These are phyloP conservation scores for Colletotrichum eleusines DNA, from an alignment of 2,329 filamentous ascomycete species.

Conservation along the genomic window DNA sequence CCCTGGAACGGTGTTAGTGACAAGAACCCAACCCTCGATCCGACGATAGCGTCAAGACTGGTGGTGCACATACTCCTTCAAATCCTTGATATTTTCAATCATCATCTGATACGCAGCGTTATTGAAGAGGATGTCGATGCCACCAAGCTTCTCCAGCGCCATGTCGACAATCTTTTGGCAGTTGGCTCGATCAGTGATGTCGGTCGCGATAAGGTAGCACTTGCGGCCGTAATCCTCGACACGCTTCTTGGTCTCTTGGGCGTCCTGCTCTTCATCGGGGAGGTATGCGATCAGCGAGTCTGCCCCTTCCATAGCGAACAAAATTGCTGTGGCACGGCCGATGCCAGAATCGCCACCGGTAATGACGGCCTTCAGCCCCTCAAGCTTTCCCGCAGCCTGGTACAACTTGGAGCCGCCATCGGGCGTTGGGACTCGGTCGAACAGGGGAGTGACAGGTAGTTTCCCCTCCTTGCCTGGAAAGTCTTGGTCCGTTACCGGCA, in stretches of 20 bases:
- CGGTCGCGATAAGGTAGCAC: slow-evolving; percentile 72
- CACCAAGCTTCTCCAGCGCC: slow-evolving; percentile 73
- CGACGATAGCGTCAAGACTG: slow-evolving; percentile 23
- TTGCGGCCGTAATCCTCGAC: slow-evolving; percentile 76
- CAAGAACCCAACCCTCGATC: not conserved
- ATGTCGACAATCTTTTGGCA: slow-evolving; percentile 78
- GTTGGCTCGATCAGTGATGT: slow-evolving; percentile 74
- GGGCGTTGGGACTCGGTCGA: slow-evolving; percentile 74
- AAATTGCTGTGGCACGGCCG: slow-evolving; percentile 78
- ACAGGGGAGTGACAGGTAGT: slow-evolving; percentile 69
- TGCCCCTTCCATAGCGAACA: slow-evolving; percentile 86
- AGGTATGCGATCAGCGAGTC: slow-evolving; percentile 80
- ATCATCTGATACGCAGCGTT: slow-evolving; percentile 79
- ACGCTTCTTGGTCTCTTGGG: slow-evolving; percentile 77
- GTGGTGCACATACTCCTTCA: slow-evolving; percentile 69
- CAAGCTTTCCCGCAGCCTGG: slow-evolving; percentile 80
- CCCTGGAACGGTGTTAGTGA: slow-evolving; percentile 47
- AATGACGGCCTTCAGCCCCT: slow-evolving; percentile 81
- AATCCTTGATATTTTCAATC: slow-evolving; percentile 76
- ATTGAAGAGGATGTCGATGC: slow-evolving; percentile 80
- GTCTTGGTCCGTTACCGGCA: slow-evolving; percentile 56
- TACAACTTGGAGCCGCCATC: slow-evolving; percentile 78
- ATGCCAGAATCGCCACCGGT: slow-evolving; percentile 87
- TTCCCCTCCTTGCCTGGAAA: slow-evolving; percentile 59
- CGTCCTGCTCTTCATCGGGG: slow-evolving; percentile 81